Conservation (phyloP, 352 stramenopile species). For the Pythium sp. region DNA sequence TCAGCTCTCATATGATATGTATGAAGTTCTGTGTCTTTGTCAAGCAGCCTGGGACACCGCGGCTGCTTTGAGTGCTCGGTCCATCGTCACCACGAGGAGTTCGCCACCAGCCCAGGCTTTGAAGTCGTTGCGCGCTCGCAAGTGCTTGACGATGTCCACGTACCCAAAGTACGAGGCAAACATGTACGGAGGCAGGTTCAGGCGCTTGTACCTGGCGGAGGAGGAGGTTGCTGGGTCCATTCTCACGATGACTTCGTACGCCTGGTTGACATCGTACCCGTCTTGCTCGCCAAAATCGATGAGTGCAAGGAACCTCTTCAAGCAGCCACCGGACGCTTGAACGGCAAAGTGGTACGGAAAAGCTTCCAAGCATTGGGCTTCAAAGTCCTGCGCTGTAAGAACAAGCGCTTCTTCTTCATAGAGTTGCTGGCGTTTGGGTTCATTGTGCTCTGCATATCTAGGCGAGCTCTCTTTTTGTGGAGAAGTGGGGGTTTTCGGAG, state of each 20-base stretch:
- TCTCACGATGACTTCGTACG: not conserved
- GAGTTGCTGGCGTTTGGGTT: not conserved
- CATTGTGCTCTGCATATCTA: not conserved
- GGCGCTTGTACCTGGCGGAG: not conserved
- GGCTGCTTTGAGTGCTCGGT: not conserved
- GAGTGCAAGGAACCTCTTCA: not conserved
- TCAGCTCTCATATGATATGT: not conserved
- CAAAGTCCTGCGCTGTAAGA: not conserved
- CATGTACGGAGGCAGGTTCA: conserved; percentile 6
- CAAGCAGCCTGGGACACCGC: not conserved
- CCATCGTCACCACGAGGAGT: not conserved
- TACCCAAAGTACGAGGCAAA: conserved; percentile 8
- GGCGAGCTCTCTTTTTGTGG: not conserved
- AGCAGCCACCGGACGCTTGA: not conserved
- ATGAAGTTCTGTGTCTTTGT: not conserved
- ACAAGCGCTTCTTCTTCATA: not conserved
- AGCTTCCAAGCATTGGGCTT: not conserved
- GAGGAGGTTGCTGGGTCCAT: not conserved
- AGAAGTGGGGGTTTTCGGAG: not conserved
- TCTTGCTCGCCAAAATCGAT: not conserved
- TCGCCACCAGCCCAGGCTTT: not conserved
- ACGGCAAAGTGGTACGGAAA: not conserved
- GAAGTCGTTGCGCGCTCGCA: not conserved
- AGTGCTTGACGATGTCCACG: not conserved
- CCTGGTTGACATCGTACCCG: conserved; percentile 1